phyloP scores from a whole-genome alignment of 2,329 filamentous ascomycete species.

The Xylariales sp. region DNA sequence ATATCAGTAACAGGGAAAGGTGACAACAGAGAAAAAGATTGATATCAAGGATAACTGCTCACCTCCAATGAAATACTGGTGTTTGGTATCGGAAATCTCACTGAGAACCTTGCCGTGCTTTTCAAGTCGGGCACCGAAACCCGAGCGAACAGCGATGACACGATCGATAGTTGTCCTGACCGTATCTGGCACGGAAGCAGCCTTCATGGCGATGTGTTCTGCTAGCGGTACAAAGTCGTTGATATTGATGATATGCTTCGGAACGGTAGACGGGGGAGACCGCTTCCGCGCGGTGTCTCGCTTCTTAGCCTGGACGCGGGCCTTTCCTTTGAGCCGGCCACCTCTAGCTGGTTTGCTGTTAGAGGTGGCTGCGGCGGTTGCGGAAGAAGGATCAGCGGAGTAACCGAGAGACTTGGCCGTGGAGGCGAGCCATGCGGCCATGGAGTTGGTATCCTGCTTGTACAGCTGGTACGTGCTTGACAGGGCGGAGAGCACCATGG shows the following conservation, averaged over 20 bases:
- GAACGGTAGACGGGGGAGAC: too few species aligned
- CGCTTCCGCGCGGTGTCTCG: slow-evolving; percentile 43
- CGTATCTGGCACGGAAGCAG: slow-evolving; percentile 45
- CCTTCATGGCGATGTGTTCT: slow-evolving; percentile 51
- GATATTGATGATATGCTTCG: slow-evolving; percentile 47
- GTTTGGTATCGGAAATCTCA: slow-evolving; percentile 44
- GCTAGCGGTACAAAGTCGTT: slow-evolving; percentile 55
- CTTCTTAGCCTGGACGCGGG: slow-evolving; percentile 41
- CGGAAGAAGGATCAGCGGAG: slow-evolving; percentile 36
- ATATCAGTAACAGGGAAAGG: not conserved
- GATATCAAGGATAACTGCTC: not conserved
- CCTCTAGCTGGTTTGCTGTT: not conserved
- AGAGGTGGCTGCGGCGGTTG: not conserved
- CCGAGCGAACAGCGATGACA: slow-evolving; percentile 51
- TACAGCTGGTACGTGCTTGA: slow-evolving; percentile 51
- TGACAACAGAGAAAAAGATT: not conserved
- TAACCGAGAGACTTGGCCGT: slow-evolving; percentile 54
- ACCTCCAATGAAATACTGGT: slow-evolving; percentile 51
- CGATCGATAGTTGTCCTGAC: slow-evolving; percentile 51
- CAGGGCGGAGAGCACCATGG: too few species aligned
- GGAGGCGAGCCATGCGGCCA: slow-evolving; percentile 56
- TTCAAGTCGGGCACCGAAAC: not conserved
- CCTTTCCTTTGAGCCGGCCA: slow-evolving; percentile 31
- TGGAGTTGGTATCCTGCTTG: slow-evolving; percentile 54
- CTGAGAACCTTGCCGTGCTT: slow-evolving; percentile 35